Conservation (phyloP, 768 basidiomycete species). For the Agaricus sinodeliciosus region DNA sequence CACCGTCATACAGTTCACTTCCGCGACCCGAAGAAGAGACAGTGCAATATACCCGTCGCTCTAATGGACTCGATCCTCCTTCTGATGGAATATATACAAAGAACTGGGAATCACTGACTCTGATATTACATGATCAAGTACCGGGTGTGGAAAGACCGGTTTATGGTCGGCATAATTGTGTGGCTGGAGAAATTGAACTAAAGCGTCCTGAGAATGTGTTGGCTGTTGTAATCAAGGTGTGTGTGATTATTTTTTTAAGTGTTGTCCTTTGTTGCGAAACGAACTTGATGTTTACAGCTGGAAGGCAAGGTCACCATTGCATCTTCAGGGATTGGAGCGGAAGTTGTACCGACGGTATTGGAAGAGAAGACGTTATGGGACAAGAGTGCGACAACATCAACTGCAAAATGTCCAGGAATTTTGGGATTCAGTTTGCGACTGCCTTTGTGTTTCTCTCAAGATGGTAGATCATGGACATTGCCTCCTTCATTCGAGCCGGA, state of each 20-base stretch:
- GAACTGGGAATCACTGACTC: constrained; percentile 26
- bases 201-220: constrained; percentile 22
- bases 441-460: constrained; percentile 24
- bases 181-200: constrained; percentile 31
- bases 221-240: constrained; percentile 31
- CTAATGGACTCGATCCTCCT: constrained; percentile 13
- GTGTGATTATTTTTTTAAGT: too few species aligned
- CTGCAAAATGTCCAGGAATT: constrained; percentile 26
- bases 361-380: constrained; percentile 26
- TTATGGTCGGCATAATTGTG: constrained; percentile 27
- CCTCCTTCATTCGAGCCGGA: constrained; percentile 34
- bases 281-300: too few species aligned
- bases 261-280: too few species aligned
- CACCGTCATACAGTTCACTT: constrained; percentile 28
- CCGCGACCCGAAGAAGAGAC: constrained; percentile 28
- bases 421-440: constrained; percentile 31
- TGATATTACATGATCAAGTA: constrained; percentile 33
- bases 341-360: constrained; percentile 22
- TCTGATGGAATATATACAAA: constrained; percentile 22
- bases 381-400: constrained; percentile 8
- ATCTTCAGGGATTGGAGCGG: constrained; percentile 27
- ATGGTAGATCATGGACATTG: constrained; percentile 22
- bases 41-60: constrained; percentile 31
- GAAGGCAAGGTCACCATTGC: constrained; percentile 29
- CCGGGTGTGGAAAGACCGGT: constrained; percentile 22